A percentile compares a stretch with the other conserved stretches of the same genome.
Evolutionary conservation across 257 asterid genomes (phyloP).

Genomic region (Solanum lignicaule): DNA sequence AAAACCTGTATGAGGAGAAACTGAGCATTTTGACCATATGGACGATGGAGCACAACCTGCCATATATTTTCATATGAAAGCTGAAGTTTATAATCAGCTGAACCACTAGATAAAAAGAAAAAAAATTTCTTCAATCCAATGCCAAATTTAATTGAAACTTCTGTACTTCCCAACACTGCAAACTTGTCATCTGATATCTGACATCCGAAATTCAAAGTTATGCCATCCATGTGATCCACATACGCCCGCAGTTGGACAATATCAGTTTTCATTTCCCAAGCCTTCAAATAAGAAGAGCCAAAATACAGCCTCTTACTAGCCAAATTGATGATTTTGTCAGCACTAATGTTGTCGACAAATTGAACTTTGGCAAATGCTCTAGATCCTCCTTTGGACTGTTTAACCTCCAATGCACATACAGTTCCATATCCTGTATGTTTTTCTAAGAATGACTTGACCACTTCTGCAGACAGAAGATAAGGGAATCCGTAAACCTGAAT

Average conservation of each 20-base stretch:
- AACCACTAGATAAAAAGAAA: slow-evolving; percentile 17
- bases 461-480: slow-evolving; percentile 19
- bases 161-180: slow-evolving; percentile 25
- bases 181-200: slow-evolving; percentile 41
- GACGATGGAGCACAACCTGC: slow-evolving; percentile 45
- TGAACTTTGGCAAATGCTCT: slow-evolving; percentile 71
- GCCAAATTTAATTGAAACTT: slow-evolving; percentile 47
- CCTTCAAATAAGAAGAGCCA: slow-evolving; percentile 46
- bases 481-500: slow-evolving; percentile 39
- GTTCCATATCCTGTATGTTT: slow-evolving; percentile 19
- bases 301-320: slow-evolving; percentile 27
- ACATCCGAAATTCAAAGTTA: slow-evolving; percentile 52
- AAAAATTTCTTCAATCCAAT: slow-evolving; percentile 46
- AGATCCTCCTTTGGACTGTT: slow-evolving; percentile 19
- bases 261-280: slow-evolving; percentile 27
- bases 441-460: slow-evolving; percentile 27
- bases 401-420: slow-evolving; percentile 48
- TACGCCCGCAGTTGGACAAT: slow-evolving; percentile 19
- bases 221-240: slow-evolving; percentile 26
- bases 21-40: slow-evolving; percentile 15
- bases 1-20: slow-evolving; percentile 68
- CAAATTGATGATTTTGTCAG: slow-evolving; percentile 20
- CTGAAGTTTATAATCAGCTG: slow-evolving; percentile 53
- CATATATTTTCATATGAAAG: slow-evolving; percentile 62
- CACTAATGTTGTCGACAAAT: slow-evolving; percentile 19